Evolutionary conservation across 257 asterid genomes (phyloP).

Genomic region (Solanum corneliomulleri): DNA sequence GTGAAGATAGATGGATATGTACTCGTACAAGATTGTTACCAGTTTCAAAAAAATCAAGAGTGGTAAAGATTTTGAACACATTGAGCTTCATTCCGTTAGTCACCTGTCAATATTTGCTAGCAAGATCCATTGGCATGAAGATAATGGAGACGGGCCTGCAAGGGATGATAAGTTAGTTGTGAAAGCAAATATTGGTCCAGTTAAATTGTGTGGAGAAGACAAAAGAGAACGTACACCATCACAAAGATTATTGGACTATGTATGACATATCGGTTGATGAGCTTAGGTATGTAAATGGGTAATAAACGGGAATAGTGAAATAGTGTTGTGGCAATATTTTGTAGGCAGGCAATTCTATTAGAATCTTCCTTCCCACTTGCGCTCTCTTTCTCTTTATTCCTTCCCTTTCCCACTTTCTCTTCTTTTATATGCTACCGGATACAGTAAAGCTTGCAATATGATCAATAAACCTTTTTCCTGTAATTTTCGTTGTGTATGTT

Average conservation of each 20-base stretch:
- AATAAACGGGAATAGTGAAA: neutral
- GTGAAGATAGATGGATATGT: neutral
- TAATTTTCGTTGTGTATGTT: neutral
- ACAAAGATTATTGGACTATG: neutral
- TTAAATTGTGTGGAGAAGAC: neutral
- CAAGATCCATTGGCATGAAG: neutral
- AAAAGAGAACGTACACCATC: neutral
- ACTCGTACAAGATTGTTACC: neutral
- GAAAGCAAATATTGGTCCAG: neutral
- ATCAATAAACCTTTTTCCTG: neutral
- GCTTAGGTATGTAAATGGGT: neutral
- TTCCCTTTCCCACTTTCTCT: neutral
- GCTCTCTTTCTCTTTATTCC: neutral
- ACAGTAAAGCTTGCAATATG: neutral
- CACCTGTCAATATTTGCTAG: neutral
- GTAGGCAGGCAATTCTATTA: neutral
- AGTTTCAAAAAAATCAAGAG: neutral
- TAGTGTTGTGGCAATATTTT: neutral
- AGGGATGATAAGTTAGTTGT: neutral
- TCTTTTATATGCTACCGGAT: neutral
- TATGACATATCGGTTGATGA: neutral
- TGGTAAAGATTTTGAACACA: neutral
- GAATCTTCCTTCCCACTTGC: neutral
- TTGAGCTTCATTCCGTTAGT: neutral
- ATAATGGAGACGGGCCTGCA: neutral